Conservation (phyloP, 1,284 basidiomycete genomes). For the Entoloma clypeatum region DNA sequence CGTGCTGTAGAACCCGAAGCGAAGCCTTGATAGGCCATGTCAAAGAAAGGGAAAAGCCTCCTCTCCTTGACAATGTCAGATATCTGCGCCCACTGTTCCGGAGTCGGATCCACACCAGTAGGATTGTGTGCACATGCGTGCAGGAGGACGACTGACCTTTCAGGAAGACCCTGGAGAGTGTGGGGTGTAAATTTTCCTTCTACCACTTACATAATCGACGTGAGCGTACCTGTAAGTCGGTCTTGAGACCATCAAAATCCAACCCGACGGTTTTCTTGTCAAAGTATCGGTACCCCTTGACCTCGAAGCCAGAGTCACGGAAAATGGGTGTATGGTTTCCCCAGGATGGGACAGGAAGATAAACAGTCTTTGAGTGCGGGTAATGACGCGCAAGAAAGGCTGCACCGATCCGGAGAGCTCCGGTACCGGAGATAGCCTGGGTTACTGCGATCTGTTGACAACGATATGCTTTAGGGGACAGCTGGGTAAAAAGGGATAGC, state of each 20-base stretch:
- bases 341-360: slow-evolving; percentile 95
- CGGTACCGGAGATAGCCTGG: slow-evolving; percentile 97
- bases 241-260: slow-evolving; percentile 90
- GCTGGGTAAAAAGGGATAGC: slow-evolving; percentile 28
- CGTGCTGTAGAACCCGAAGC: slow-evolving; percentile 85
- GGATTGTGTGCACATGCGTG: slow-evolving; percentile 98
- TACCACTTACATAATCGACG: slow-evolving; percentile 6
- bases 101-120: slow-evolving; percentile 94
- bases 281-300: slow-evolving; percentile 92
- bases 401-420: slow-evolving; percentile 94
- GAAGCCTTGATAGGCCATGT: slow-evolving; percentile 98
- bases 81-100: slow-evolving; percentile 90
- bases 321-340: slow-evolving; percentile 92
- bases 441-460: slow-evolving; percentile 76
- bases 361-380: slow-evolving; percentile 85
- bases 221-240: slow-evolving; percentile 68
- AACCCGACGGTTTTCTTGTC: slow-evolving; percentile 92
- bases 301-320: slow-evolving; percentile 91
- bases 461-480: slow-evolving; percentile 13
- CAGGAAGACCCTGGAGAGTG: slow-evolving; percentile 60
- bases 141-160: slow-evolving; percentile 78
- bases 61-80: slow-evolving; percentile 86
- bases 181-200: slow-evolving; percentile 10
- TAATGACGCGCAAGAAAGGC: slow-evolving; percentile 92
- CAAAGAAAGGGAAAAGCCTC: slow-evolving; percentile 89